These are phyloP conservation scores for Gleditsia sinensis DNA, from an alignment of 306 rosid species.

Conservation along the genomic window DNA sequence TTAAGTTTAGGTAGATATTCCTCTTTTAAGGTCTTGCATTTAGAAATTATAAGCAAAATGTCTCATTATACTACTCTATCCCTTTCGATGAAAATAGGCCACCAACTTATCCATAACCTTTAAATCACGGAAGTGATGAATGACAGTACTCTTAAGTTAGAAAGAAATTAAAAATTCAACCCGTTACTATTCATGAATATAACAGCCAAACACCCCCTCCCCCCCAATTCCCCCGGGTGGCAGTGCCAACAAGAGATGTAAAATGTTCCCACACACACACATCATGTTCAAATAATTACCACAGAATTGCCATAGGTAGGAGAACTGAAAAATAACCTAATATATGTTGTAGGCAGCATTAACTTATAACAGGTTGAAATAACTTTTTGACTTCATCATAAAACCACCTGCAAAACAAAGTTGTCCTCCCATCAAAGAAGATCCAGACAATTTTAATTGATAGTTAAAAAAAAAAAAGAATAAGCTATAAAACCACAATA, in stretches of 20 bases:
- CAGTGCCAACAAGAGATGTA: background rate
- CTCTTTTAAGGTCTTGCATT: background rate
- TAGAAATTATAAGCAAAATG: background rate
- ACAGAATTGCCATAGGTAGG: conserved; percentile 32
- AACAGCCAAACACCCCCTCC: background rate
- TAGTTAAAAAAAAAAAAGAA: background rate
- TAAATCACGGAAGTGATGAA: background rate
- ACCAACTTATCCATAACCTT: too few species aligned
- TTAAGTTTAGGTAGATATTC: background rate
- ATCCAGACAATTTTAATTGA: too few species aligned
- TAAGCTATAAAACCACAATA: background rate
- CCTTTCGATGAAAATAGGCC: background rate
- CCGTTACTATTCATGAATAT: background rate
- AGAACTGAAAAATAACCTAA: conserved; percentile 15
- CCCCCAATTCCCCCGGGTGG: background rate
- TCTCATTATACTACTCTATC: background rate
- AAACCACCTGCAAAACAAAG: conserved; percentile 60
- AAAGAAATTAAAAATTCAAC: background rate
- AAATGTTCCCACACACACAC: background rate
- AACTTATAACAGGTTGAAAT: conserved; percentile 61
- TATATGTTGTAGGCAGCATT: conserved; percentile 35
- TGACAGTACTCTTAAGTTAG: background rate
- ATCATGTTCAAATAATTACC: conserved; percentile 38
- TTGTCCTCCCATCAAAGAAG: too few species aligned
- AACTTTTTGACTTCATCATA: conserved; percentile 67